These are phyloP conservation scores for Heracleum sosnowskyi DNA, from an alignment of 129 eudicot species.

Conservation along the genomic window DNA sequence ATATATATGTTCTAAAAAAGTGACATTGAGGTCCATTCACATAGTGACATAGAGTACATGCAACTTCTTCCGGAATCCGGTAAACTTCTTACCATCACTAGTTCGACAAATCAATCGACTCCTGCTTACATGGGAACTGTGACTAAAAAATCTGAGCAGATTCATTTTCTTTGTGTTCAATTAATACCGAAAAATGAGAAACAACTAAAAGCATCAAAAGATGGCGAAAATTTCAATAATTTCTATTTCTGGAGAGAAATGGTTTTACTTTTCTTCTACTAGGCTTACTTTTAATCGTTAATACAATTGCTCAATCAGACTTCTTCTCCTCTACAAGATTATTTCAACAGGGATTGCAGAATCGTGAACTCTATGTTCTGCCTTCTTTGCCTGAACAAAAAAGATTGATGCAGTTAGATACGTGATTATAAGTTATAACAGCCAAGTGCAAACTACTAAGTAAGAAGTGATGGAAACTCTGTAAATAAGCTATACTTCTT, in stretches of 20 bases:
- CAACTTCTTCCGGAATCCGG: too few species aligned
- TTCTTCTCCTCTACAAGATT: conserved; percentile 21
- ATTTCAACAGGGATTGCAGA: conserved; percentile 40
- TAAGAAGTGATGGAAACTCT: neutral
- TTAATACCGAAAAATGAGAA: neutral
- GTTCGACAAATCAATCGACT: too few species aligned
- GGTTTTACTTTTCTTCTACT: neutral
- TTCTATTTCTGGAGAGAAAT: neutral
- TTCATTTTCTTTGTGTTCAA: neutral
- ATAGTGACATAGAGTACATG: too few species aligned
- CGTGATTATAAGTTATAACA: neutral
- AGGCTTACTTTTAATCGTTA: neutral
- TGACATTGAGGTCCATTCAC: too few species aligned
- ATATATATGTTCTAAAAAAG: too few species aligned
- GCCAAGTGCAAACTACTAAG: neutral
- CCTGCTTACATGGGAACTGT: neutral
- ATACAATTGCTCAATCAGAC: neutral
- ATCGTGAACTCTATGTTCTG: conserved; percentile 50
- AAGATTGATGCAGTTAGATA: neutral
- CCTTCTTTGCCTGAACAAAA: conserved; percentile 51
- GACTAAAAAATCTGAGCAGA: neutral
- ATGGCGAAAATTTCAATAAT: neutral
- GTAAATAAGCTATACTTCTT: conserved; percentile 32
- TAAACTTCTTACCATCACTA: too few species aligned
- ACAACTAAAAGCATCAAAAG: neutral